Percentiles rank a stretch among this genome's conserved stretches.
Evolutionary conservation across 345 rosid genomes (phyloP).

Genomic region (Aurinia saxatilis): DNA sequence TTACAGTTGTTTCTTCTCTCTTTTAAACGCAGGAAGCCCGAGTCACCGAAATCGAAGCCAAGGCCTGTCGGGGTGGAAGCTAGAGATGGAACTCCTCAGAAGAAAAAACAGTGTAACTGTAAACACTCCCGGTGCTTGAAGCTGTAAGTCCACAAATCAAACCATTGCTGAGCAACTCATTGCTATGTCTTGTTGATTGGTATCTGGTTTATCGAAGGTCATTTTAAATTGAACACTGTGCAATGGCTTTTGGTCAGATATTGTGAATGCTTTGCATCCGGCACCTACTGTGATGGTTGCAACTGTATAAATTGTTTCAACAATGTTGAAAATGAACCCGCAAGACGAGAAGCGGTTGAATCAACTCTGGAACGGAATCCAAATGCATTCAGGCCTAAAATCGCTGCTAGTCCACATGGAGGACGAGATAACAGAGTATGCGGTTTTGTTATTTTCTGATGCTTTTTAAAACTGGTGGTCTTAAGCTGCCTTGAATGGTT

Average conservation of each 20-base stretch:
- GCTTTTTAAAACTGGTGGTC: neutral
- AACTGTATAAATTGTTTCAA: conserved; percentile 87
- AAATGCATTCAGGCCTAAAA: conserved; percentile 96
- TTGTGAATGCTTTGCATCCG: conserved; percentile 98
- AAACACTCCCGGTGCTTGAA: conserved; percentile 97
- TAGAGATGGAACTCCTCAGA: conserved; percentile 89
- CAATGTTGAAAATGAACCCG: conserved; percentile 84
- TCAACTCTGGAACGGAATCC: conserved; percentile 94
- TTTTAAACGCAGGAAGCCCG: conserved; percentile 54
- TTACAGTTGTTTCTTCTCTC: conserved; percentile 7
- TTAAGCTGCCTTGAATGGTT: neutral
- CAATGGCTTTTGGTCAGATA: conserved; percentile 48
- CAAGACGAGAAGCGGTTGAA: conserved; percentile 83
- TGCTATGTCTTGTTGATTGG: neutral
- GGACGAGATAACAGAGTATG: conserved; percentile 63
- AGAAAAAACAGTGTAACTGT: conserved; percentile 94
- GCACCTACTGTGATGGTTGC: conserved; percentile 95
- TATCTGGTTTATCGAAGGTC: neutral
- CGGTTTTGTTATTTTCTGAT: neutral
- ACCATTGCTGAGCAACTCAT: neutral
- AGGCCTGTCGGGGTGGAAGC: conserved; percentile 51
- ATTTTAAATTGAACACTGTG: neutral
- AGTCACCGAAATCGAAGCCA: conserved; percentile 73
- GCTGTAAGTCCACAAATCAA: conserved; percentile 51
- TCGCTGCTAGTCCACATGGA: conserved; percentile 88